phyloP scores from a whole-genome alignment of 257 asterid genomes.

The Lavandula angustifolia region DNA sequence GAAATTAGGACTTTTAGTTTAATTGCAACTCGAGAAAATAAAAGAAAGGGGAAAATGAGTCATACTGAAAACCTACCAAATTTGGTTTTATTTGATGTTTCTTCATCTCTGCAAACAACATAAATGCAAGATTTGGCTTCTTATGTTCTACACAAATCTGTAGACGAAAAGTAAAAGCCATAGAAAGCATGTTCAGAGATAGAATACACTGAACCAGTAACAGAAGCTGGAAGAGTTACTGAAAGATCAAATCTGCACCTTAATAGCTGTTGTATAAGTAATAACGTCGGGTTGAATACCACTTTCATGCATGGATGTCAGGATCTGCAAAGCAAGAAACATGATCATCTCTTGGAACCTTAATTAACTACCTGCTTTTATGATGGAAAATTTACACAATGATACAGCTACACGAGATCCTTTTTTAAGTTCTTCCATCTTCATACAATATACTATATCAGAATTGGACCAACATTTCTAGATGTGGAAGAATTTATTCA shows the following conservation, averaged over 20 bases:
- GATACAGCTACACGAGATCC: conserved; percentile 5
- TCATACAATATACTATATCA: neutral
- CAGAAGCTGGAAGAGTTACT: conserved; percentile 7
- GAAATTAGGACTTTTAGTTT: conserved; percentile 33
- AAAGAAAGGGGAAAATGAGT: conserved; percentile 11
- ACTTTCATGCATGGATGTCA: conserved; percentile 73
- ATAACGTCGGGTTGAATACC: conserved; percentile 90
- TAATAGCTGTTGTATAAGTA: conserved; percentile 86
- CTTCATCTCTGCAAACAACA: conserved; percentile 72
- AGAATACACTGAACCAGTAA: conserved; percentile 12
- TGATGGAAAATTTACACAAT: conserved; percentile 10
- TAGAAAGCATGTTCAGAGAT: conserved; percentile 17
- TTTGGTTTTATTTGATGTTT: conserved; percentile 76
- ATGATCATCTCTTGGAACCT: conserved; percentile 19
- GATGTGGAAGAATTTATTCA: conserved; percentile 15
- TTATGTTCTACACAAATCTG: conserved; percentile 83
- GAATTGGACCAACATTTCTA: conserved; percentile 10
- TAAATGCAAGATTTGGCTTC: conserved; percentile 62
- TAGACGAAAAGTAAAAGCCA: conserved; percentile 37
- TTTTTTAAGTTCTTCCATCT: conserved; percentile 1
- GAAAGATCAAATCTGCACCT: conserved; percentile 49
- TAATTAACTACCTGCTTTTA: neutral
- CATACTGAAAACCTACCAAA: conserved; percentile 48
- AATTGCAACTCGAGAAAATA: conserved; percentile 8
- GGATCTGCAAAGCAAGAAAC: conserved; percentile 60